phyloP scores from a whole-genome alignment of 1,284 basidiomycete species.

The Cryptococcus sp. region DNA sequence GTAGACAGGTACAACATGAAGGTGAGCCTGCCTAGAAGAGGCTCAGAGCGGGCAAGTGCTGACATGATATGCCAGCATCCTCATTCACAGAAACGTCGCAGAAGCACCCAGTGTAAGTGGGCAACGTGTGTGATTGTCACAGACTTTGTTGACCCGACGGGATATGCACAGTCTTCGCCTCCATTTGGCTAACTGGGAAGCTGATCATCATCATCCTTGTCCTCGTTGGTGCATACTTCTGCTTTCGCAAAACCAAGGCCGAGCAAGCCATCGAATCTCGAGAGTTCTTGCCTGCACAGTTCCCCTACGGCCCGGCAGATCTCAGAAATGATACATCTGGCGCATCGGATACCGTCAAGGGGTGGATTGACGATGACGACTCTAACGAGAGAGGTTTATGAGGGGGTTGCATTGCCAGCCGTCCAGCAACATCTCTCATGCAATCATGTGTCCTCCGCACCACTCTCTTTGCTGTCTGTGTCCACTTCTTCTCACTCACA shows the following conservation, averaged over 20 bases:
- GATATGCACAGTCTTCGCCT: slow-evolving; percentile 24
- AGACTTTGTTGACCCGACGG: background rate
- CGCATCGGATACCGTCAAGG: slow-evolving; percentile 8
- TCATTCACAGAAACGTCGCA: too few species aligned
- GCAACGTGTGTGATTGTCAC: background rate
- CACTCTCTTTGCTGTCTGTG: too few species aligned
- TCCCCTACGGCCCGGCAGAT: slow-evolving; percentile 28
- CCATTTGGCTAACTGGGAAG: slow-evolving; percentile 23
- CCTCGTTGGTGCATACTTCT: slow-evolving; percentile 18
- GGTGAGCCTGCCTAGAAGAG: background rate
- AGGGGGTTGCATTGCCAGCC: background rate
- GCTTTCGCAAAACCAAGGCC: slow-evolving; percentile 20
- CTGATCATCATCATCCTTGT: slow-evolving; percentile 21
- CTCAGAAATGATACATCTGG: slow-evolving; percentile 8
- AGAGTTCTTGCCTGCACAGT: slow-evolving; percentile 27
- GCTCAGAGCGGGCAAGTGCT: background rate
- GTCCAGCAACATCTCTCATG: background rate
- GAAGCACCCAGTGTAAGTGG: too few species aligned
- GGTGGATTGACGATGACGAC: slow-evolving; percentile 8
- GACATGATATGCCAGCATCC: background rate
- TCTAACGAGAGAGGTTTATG: background rate
- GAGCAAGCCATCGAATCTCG: slow-evolving; percentile 34
- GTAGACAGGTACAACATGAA: slow-evolving; percentile 2
- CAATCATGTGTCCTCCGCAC: background rate
- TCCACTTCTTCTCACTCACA: too few species aligned